Conservation (phyloP, 495 filamentous ascomycete species). For the Lasiosphaeria ovina region DNA sequence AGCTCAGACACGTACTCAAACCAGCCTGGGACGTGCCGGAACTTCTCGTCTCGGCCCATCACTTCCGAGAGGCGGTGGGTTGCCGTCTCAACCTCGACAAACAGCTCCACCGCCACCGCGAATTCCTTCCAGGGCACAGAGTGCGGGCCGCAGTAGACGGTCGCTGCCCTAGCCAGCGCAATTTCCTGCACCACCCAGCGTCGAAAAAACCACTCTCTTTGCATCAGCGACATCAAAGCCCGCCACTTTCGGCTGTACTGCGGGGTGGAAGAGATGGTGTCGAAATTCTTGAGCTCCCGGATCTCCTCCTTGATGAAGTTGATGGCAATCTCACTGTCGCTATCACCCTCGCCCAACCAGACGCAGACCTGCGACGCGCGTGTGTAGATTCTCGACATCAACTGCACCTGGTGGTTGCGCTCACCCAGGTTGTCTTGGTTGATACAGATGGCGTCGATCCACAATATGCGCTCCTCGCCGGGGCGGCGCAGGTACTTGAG, state of each 20-base stretch:
- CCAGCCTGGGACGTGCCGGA: constrained; percentile 12
- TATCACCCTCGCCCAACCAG: constrained; percentile 31
- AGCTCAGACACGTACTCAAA: constrained; percentile 30
- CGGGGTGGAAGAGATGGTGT: constrained; percentile 22
- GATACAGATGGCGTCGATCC: neutral
- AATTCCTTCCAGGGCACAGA: constrained; percentile 31
- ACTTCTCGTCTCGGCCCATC: constrained; percentile 10
- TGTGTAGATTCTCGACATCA: constrained; percentile 32
- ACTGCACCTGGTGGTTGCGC: constrained; percentile 26
- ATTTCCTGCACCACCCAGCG: constrained; percentile 42
- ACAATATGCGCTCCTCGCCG: neutral
- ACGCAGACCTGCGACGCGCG: constrained; percentile 25
- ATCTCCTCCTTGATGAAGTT: constrained; percentile 33
- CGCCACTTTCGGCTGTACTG: constrained; percentile 22
- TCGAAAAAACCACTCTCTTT: constrained; percentile 34
- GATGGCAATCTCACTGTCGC: constrained; percentile 23
- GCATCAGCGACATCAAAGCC: constrained; percentile 32
- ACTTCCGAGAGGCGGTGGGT: constrained; percentile 26
- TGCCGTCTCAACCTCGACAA: constrained; percentile 27
- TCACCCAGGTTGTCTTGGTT: neutral
- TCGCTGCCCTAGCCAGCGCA: constrained; percentile 31
- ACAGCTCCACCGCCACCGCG: constrained; percentile 29
- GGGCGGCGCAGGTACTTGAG: neutral
- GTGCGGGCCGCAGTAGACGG: constrained; percentile 27
- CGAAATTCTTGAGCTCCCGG: constrained; percentile 31